A percentile compares a stretch with the other conserved stretches of the same genome.
Evolutionary conservation across 768 basidiomycete genomes (phyloP).

Genomic region (Russula griseocarnosa): DNA sequence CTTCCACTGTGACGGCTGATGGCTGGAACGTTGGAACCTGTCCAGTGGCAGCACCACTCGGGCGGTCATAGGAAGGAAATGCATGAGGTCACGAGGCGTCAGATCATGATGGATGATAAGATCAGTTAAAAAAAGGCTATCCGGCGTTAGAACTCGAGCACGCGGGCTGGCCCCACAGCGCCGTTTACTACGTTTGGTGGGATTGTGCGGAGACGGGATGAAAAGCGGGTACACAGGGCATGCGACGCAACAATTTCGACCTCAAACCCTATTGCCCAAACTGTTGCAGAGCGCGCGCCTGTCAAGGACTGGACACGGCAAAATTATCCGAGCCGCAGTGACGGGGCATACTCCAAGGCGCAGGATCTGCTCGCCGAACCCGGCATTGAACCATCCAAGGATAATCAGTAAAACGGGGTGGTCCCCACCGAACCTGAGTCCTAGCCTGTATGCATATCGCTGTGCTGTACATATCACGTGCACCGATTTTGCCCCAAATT

Average conservation of each 20-base stretch:
- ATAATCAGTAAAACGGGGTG: neutral
- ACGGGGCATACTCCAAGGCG: neutral
- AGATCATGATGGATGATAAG: conserved; percentile 29
- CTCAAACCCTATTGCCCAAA: conserved; percentile 13
- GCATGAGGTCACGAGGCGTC: conserved; percentile 17
- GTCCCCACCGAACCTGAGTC: neutral
- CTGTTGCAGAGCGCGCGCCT: neutral
- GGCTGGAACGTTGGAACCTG: conserved; percentile 1
- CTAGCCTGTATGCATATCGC: neutral
- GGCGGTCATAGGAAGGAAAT: neutral
- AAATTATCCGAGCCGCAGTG: neutral
- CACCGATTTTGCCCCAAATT: neutral
- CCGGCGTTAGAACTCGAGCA: conserved; percentile 1
- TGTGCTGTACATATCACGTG: conserved; percentile 4
- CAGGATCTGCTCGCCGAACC: neutral
- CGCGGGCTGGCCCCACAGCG: conserved; percentile 2
- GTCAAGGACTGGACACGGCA: neutral
- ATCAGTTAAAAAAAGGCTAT: conserved; percentile 13
- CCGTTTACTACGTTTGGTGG: neutral
- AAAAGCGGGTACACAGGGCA: neutral
- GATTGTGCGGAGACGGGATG: neutral
- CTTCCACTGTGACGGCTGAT: conserved; percentile 15
- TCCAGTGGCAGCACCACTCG: neutral
- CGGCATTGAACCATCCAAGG: neutral
- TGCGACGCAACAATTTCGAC: neutral